Evolutionary conservation across 169 alveolate genomes (phyloP).

Genomic region (Cryptosporidium ubiquitum): DNA sequence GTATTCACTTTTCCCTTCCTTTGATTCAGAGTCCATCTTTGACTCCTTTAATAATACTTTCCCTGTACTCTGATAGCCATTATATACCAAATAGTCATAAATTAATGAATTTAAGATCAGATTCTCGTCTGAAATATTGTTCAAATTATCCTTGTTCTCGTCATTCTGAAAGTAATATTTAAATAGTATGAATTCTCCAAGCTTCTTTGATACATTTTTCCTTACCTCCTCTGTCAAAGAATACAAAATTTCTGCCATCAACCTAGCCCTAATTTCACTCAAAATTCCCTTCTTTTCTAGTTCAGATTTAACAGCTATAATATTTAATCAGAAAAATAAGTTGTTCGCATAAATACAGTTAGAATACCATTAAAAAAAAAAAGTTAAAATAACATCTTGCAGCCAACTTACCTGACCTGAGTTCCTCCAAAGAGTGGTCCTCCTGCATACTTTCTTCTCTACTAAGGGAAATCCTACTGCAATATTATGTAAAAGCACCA

Average conservation of each 20-base stretch:
- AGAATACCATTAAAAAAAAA: not conserved
- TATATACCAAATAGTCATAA: slow-evolving; percentile 39
- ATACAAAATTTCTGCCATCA: slow-evolving; percentile 67
- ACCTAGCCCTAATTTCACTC: slow-evolving; percentile 49
- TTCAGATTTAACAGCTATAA: slow-evolving; percentile 44
- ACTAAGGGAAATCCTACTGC: not conserved
- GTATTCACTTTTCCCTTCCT: not conserved
- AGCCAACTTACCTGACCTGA: slow-evolving; percentile 43
- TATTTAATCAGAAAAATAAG: not conserved
- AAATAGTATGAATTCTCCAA: not conserved
- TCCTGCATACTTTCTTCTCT: slow-evolving; percentile 19
- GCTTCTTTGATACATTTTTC: not conserved
- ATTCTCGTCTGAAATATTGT: slow-evolving; percentile 37
- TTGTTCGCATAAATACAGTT: not conserved
- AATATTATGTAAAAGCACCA: not conserved
- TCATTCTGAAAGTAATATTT: slow-evolving; percentile 7
- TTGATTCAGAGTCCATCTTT: slow-evolving; percentile 10
- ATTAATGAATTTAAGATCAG: slow-evolving; percentile 44
- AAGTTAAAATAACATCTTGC: not conserved
- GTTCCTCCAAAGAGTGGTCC: slow-evolving; percentile 59
- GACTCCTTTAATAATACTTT: slow-evolving; percentile 26
- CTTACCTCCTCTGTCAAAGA: slow-evolving; percentile 60
- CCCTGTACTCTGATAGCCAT: slow-evolving; percentile 35
- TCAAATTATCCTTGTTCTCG: not conserved
- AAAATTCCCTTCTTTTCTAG: slow-evolving; percentile 60